Base-by-base conservation (phyloP, 306 rosid species). In the Citrullus colocynthis region DNA sequence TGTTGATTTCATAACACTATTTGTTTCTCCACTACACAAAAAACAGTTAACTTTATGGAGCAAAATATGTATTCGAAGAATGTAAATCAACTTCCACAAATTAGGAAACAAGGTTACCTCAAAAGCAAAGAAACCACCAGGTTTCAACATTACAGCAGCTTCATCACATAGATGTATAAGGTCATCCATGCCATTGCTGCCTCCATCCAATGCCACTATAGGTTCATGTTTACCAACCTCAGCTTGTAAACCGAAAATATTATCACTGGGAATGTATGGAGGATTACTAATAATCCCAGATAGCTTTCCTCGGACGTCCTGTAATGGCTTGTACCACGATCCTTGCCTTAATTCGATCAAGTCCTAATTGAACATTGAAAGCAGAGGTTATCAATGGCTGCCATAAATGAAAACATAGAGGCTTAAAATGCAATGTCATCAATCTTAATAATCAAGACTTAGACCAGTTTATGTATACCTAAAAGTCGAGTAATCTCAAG, bases 171-270 rank as follows among this genome's bases (percentile, higher is more conserved):
- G 91, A 89, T 86, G 96, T 58, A 88, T 75, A 75, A 92, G 97
- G 64, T 87, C 87, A 78, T 83, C 80, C 92, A 86, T 87, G 80
- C 97, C 97, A 61, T 83, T 77, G 45, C 70, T 51, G 59, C 97
- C 97, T 57, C 96, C 98, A 76, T 92, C 98, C 82, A 95, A 82
- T 39, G 98, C 97, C 64, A 74, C 61, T 77, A 78, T 85, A 2
- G 98, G 98, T 76, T 92, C 97, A 59, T 90, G 95, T 41, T 87
- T 87, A 59, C 96, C 92, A 72, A 95, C 97, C 85, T 92, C 97
- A 81, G 96, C 97, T 80, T 95, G 97, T 58, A 95, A 85, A 49
- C 89, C 88, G n/a, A 89, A 54, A 42, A 92, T 88, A 32, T 89
- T 80, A 60, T 80, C 86, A 78, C 93, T 90, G 52, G 97, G 97